phyloP scores from a whole-genome alignment of 2,329 filamentous ascomycete genomes.

The Davidsoniella neocaledoniae region DNA sequence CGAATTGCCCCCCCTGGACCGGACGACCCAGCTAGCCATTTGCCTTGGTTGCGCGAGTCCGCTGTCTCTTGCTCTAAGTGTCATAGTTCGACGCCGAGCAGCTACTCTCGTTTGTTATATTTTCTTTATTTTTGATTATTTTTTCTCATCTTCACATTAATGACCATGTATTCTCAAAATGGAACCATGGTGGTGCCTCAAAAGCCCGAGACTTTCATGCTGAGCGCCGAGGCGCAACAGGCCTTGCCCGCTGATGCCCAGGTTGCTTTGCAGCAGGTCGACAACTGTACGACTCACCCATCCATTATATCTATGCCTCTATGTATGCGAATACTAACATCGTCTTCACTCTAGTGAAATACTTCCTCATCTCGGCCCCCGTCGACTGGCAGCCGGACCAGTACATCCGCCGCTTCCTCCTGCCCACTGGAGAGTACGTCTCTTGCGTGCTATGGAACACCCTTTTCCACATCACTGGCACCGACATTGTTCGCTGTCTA shows the following conservation, averaged over 20 bases:
- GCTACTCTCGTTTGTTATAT: conserved; percentile 1
- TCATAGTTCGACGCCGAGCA: too few species aligned
- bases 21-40: neutral
- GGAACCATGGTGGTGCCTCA: conserved; percentile 78
- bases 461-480: conserved; percentile 97
- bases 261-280: conserved; percentile 93
- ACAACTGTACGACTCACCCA: conserved; percentile 56
- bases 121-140: conserved; percentile 3
- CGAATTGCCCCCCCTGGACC: neutral
- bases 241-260: conserved; percentile 91
- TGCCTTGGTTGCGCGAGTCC: neutral
- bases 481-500: conserved; percentile 94
- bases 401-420: conserved; percentile 85
- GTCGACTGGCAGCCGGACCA: conserved; percentile 96
- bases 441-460: conserved; percentile 99
- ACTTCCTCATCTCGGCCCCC: conserved; percentile 95
- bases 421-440: conserved; percentile 96
- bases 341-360: conserved; percentile 57
- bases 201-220: conserved; percentile 97
- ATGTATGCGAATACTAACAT: conserved; percentile 14
- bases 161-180: conserved; percentile 63
- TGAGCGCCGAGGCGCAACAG: conserved; percentile 93
- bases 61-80: too few species aligned
- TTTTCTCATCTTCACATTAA: conserved; percentile 1
- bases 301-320: neutral